Conservation (phyloP, 257 asterid species). For the Salvia hispanica region DNA sequence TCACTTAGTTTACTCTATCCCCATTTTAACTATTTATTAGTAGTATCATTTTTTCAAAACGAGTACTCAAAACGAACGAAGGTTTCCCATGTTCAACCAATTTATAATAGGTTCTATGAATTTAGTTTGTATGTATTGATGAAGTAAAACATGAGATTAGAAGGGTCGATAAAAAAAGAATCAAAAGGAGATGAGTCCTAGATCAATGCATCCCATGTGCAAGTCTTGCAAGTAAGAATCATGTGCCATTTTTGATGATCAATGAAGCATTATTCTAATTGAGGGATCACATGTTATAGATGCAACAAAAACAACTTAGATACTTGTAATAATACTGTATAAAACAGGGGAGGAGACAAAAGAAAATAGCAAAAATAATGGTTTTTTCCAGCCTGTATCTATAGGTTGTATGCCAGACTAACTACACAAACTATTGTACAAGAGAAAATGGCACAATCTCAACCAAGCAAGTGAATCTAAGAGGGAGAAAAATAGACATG, state of each 20-base stretch:
- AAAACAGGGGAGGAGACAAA: not conserved
- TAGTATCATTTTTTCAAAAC: too few species aligned
- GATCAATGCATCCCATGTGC: not conserved
- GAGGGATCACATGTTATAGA: conserved; percentile 4
- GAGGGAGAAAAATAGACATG: conserved; percentile 4
- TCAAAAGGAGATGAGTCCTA: not conserved
- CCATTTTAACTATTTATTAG: too few species aligned
- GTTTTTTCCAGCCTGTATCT: conserved; percentile 5
- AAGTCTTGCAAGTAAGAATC: conserved; percentile 4
- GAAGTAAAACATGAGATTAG: not conserved
- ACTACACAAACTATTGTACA: conserved; percentile 28
- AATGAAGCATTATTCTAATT: not conserved
- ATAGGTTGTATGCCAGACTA: conserved; percentile 21
- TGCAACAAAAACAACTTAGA: conserved; percentile 8
- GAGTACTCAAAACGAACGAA: too few species aligned
- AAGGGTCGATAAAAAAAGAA: not conserved
- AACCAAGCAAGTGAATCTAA: not conserved
- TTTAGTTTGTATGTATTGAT: not conserved
- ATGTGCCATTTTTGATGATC: not conserved
- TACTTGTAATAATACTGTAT: not conserved
- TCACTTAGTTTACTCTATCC: too few species aligned
- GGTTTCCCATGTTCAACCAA: conserved; percentile 1
- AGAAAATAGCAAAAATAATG: not conserved
- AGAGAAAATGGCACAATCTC: conserved; percentile 6
- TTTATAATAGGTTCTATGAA: not conserved